These are phyloP conservation scores for Cladophialophora chaetospira DNA, from an alignment of 2,329 filamentous ascomycete genomes.

Conservation along the genomic window DNA sequence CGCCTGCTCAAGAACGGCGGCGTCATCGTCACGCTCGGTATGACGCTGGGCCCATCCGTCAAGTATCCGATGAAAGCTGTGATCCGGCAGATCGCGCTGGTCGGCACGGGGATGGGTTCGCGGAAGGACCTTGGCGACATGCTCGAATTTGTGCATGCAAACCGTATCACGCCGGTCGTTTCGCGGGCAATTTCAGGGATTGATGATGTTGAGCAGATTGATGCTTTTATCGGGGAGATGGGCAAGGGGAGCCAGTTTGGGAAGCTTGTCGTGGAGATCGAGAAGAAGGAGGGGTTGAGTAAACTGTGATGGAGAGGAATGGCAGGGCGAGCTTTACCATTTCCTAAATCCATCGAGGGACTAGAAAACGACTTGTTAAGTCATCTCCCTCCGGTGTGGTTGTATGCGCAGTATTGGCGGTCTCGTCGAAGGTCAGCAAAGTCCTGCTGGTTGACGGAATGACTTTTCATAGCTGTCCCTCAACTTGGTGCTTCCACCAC, in stretches of 20 bases:
- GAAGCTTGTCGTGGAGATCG: constrained; percentile 80
- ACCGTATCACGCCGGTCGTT: constrained; percentile 74
- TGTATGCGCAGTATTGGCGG: too few relatives aligned
- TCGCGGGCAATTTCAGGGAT: constrained; percentile 72
- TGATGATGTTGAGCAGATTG: constrained; percentile 62
- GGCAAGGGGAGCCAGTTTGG: constrained; percentile 84
- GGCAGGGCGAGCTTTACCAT: too few relatives aligned
- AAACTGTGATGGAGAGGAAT: too few relatives aligned
- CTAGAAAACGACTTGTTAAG: too few relatives aligned
- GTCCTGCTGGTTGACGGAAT: too few relatives aligned
- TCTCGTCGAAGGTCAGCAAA: too few relatives aligned
- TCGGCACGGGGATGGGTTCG: constrained; percentile 87
- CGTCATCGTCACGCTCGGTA: constrained; percentile 82
- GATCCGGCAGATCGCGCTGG: constrained; percentile 81
- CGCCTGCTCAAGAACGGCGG: constrained; percentile 74
- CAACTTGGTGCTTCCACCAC: too few relatives aligned
- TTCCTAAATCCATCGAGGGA: too few relatives aligned
- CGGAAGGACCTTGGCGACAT: constrained; percentile 83
- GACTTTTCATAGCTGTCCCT: too few relatives aligned
- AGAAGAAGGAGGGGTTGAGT: too few relatives aligned
- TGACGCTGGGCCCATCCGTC: constrained; percentile 85
- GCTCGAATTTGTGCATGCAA: constrained; percentile 74
- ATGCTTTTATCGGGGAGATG: constrained; percentile 83
- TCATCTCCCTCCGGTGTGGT: too few relatives aligned
- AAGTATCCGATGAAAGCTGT: constrained; percentile 80